These are phyloP conservation scores for Neurospora sp. DNA, from an alignment of 495 filamentous ascomycete species.

Conservation along the genomic window DNA sequence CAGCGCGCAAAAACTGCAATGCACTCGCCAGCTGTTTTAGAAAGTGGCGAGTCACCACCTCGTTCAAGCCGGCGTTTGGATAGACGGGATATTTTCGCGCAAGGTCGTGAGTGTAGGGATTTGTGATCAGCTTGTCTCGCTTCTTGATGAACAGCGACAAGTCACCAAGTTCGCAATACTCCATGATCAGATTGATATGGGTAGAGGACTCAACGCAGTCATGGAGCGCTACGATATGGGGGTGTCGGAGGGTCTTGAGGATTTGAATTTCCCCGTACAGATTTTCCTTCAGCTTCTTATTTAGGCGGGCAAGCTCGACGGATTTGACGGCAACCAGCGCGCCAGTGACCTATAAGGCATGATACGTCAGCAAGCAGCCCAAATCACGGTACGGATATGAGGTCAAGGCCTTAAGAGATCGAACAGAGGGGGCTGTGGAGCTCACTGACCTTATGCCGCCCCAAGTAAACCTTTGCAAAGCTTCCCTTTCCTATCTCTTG, in stretches of 20 bases:
- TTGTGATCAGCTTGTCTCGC: constrained; percentile 61
- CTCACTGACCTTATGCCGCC: constrained; percentile 66
- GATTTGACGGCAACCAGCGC: constrained; percentile 89
- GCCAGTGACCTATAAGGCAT: constrained; percentile 39
- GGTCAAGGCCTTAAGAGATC: not conserved
- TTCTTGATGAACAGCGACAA: constrained; percentile 92
- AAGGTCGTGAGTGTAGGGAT: constrained; percentile 73
- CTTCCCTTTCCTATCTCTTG: constrained; percentile 90
- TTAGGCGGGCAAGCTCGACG: constrained; percentile 78
- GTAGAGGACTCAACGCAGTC: constrained; percentile 77
- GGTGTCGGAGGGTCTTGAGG: constrained; percentile 81
- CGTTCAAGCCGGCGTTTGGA: constrained; percentile 71
- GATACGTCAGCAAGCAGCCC: constrained; percentile 29
- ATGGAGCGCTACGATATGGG: constrained; percentile 92
- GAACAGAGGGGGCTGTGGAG: not conserved
- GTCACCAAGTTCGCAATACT: constrained; percentile 93
- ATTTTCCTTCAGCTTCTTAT: constrained; percentile 93
- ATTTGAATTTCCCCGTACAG: constrained; percentile 92
- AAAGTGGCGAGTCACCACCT: constrained; percentile 91
- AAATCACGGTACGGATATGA: not conserved
- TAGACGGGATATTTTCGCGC: constrained; percentile 84
- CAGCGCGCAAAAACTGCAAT: constrained; percentile 72
- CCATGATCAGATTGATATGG: constrained; percentile 96
- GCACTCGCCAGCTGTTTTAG: constrained; percentile 92
- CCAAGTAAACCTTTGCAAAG: constrained; percentile 89